Percentiles rank a stretch among this genome's conserved stretches.
These are phyloP conservation scores for Saccharomyces mikatae DNA, from an alignment of 805 yeast genomes.

Conservation along the genomic window DNA sequence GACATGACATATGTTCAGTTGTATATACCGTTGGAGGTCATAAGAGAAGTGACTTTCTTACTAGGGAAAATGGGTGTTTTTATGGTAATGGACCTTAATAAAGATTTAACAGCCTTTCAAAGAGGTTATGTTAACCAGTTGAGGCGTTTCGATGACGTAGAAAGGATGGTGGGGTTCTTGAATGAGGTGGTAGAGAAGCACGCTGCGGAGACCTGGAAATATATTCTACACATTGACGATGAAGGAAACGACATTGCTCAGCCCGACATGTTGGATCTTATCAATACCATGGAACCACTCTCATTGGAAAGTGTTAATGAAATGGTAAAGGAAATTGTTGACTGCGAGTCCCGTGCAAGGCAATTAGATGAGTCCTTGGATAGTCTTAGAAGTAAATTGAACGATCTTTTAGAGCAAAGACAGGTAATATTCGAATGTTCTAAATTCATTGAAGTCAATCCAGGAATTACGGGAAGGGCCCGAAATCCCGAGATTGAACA, in stretches of 20 bases:
- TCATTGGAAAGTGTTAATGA: constrained; percentile 45
- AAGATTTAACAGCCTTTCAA: constrained; percentile 77
- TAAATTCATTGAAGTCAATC: constrained; percentile 38
- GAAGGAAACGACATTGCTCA: constrained; percentile 16
- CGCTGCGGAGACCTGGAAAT: constrained; percentile 30
- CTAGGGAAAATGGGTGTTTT: constrained; percentile 80
- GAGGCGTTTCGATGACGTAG: constrained; percentile 70
- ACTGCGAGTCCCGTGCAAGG: constrained; percentile 63
- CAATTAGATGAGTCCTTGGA: constrained; percentile 67
- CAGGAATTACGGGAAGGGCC: constrained; percentile 23
- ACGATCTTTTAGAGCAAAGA: constrained; percentile 62
- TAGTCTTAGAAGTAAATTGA: constrained; percentile 51
- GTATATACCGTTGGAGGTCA: constrained; percentile 75
- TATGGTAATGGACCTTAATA: constrained; percentile 84
- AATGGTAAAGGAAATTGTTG: constrained; percentile 49
- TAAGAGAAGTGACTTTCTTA: constrained; percentile 73
- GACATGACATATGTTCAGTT: constrained; percentile 91
- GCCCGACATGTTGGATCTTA: constrained; percentile 12
- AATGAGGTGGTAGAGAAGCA: constrained; percentile 42
- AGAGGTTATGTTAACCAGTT: constrained; percentile 84
- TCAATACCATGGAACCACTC: constrained; percentile 21
- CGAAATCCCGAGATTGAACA: constrained; percentile 9
- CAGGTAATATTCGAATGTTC: constrained; percentile 47
- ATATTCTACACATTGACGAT: constrained; percentile 29
- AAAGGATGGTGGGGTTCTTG: constrained; percentile 59